phyloP scores from a whole-genome alignment of 441 rosid species.

The Aquilaria agallochum region DNA sequence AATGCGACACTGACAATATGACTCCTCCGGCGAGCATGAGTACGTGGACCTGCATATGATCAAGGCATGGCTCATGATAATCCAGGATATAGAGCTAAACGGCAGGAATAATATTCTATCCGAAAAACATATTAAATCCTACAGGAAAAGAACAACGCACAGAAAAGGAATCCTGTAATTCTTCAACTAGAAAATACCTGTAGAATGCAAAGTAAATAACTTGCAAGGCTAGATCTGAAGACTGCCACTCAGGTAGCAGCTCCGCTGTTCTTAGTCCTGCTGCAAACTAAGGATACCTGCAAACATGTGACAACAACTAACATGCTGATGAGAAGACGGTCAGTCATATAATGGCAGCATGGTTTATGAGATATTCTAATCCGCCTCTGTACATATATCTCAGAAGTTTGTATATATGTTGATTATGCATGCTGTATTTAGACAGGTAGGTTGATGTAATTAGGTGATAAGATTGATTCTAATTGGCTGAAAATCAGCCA shows the following conservation, averaged over 20 bases:
- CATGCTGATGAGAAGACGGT: neutral
- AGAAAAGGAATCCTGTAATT: neutral
- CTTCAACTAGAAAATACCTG: constrained; percentile 40
- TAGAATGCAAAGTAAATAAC: constrained; percentile 69
- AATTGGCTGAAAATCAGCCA: too few species aligned
- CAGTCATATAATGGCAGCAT: too few species aligned
- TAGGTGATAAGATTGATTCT: too few species aligned
- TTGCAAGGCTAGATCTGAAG: constrained; percentile 88
- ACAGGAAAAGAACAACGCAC: neutral
- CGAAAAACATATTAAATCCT: neutral
- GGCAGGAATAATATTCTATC: neutral
- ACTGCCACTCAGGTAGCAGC: constrained; percentile 82
- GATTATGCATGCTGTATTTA: too few species aligned
- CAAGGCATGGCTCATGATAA: neutral
- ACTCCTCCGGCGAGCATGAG: constrained; percentile 73
- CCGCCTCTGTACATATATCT: too few species aligned
- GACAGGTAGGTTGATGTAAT: too few species aligned
- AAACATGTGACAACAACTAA: constrained; percentile 3
- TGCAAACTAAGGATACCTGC: constrained; percentile 78
- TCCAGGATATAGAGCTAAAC: neutral
- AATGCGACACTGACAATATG: constrained; percentile 49
- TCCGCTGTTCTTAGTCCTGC: constrained; percentile 79
- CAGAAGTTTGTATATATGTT: too few species aligned
- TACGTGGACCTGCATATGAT: constrained; percentile 54
- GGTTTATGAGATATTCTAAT: too few species aligned